These are phyloP conservation scores for Gonium pectorale DNA, from an alignment of 139 green algal genomes.

Conservation along the genomic window DNA sequence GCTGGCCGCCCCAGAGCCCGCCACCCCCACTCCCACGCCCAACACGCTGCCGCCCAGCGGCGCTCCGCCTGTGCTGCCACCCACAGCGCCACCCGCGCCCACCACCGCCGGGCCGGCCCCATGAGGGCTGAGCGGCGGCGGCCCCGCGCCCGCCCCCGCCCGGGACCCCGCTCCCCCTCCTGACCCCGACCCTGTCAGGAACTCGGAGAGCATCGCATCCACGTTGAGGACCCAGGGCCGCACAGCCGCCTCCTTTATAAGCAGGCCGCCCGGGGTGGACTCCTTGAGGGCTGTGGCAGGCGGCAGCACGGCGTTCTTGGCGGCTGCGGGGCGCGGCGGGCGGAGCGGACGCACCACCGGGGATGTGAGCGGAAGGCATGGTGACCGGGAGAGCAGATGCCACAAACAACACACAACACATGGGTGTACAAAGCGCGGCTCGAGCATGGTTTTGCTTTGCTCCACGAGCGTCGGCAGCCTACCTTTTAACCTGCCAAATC, in stretches of 20 bases:
- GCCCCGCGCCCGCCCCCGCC: background rate
- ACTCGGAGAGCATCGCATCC: conserved; percentile 51
- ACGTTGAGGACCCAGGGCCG: conserved; percentile 49
- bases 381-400: background rate
- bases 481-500: background rate
- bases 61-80: background rate
- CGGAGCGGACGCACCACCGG: background rate
- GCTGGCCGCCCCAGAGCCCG: background rate
- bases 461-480: background rate
- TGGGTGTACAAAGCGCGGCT: too few species aligned
- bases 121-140: background rate
- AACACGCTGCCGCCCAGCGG: background rate
- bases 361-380: background rate
- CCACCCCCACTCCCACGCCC: background rate
- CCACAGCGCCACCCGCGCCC: background rate
- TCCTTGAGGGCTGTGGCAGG: conserved; percentile 28
- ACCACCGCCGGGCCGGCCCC: background rate
- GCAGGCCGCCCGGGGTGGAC: conserved; percentile 32
- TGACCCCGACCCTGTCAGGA: conserved; percentile 16
- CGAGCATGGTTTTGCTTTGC: background rate
- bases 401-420: too few species aligned
- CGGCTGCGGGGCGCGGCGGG: background rate
- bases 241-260: conserved; percentile 10
- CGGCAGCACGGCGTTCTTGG: conserved; percentile 15
- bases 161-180: background rate